Conservation (phyloP, 208 protist species). For the Tritrichomonas foetus region DNA sequence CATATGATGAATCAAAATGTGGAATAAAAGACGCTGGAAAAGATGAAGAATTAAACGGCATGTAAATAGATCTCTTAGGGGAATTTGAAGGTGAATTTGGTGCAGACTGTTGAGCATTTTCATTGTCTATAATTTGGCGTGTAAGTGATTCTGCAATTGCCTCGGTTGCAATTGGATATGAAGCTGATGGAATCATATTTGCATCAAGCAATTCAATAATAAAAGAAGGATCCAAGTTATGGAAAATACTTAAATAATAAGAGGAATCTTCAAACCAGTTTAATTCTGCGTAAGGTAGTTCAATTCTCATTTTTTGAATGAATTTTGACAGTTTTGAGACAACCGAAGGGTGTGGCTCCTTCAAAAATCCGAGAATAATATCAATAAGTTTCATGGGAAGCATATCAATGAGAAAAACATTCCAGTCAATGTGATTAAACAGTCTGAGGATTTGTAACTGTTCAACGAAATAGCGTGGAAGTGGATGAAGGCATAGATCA, state of each 20-base stretch:
- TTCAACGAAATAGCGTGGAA: constrained; percentile 16
- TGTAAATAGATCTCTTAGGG: too few species aligned
- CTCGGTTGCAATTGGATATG: neutral
- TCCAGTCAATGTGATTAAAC: neutral
- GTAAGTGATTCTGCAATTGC: neutral
- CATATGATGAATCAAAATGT: too few species aligned
- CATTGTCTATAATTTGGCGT: too few species aligned
- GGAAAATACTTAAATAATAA: neutral
- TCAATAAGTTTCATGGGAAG: neutral
- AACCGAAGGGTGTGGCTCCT: neutral
- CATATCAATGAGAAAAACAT: neutral
- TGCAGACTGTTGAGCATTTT: too few species aligned
- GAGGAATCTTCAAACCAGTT: neutral
- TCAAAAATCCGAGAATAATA: neutral
- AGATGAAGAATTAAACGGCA: too few species aligned
- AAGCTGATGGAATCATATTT: neutral
- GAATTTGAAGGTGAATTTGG: too few species aligned
- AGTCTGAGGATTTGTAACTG: neutral
- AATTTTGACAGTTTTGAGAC: neutral
- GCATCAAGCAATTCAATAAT: neutral
- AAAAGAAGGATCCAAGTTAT: neutral
- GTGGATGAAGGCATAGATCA: neutral
- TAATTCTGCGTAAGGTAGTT: neutral
- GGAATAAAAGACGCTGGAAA: too few species aligned
- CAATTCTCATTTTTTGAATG: neutral